Evolutionary conservation across 305 asterid genomes (phyloP).

Genomic region (Stenogyne calaminthoides): DNA sequence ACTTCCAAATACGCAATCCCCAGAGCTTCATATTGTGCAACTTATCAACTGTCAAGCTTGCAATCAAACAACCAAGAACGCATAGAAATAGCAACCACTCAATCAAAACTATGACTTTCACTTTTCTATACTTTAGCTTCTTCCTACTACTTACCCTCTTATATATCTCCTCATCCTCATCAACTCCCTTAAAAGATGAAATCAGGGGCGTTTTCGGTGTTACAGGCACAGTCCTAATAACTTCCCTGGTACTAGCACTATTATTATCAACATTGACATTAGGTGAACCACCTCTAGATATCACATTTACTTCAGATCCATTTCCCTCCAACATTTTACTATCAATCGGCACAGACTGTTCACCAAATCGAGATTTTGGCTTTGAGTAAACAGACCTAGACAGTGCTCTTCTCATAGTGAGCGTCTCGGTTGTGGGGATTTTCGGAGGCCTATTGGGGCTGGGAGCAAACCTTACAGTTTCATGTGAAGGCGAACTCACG

Average conservation of each 20-base stretch:
- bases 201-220: constrained; percentile 52
- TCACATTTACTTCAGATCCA: constrained; percentile 32
- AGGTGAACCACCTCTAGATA: constrained; percentile 46
- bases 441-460: constrained; percentile 73
- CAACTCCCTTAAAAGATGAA: constrained; percentile 40
- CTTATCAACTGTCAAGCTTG: constrained; percentile 50
- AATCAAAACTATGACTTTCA: constrained; percentile 45
- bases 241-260: constrained; percentile 31
- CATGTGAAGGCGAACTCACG: constrained; percentile 49
- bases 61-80: constrained; percentile 47
- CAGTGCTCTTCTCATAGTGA: constrained; percentile 43
- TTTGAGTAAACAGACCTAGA: constrained; percentile 52
- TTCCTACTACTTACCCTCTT: constrained; percentile 43
- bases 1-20: constrained; percentile 62
- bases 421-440: constrained; percentile 52
- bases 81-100: constrained; percentile 58
- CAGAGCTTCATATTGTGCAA: constrained; percentile 30
- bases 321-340: constrained; percentile 38
- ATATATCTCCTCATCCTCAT: constrained; percentile 47
- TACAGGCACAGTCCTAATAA: constrained; percentile 29
- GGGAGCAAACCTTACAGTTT: constrained; percentile 42
- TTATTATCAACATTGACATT: constrained; percentile 16
- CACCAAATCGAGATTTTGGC: constrained; percentile 60
- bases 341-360: constrained; percentile 39
- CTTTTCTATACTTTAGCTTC: constrained; percentile 44